Evolutionary conservation across 306 rosid genomes (phyloP), one percentile per base, ranked within the genome.

Genomic region (Elaeagnus macrophylla): DNA sequence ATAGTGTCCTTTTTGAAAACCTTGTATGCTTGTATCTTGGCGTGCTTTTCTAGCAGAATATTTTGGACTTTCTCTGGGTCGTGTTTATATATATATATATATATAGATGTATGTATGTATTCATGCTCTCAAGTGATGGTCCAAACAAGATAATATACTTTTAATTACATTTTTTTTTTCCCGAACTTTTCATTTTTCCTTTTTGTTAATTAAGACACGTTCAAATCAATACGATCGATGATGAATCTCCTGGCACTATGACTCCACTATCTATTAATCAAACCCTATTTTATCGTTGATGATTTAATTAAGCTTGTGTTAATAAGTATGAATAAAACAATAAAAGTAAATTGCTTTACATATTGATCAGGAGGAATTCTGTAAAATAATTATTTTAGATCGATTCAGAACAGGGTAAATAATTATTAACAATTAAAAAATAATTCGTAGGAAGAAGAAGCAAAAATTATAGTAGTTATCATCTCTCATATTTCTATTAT

Each of bases 121-220:
- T 41, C 41, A 17, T 5, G 41, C 54, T 15, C 25, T 39, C 48
- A 38, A 37, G 51, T 61, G 48, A 39, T 35, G 53, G 53, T 61
- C 69, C 53, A 61, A 55, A 45, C 8, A 40, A 10, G 64, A 67
- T 43, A 25, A 25, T 25, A 25, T 25, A 46, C 8, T 68, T 48
- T 7, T 40, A 38, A 14, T 56, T 38, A 37, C 48, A 39, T 63
- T 56, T 36, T 7, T 35, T 56, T 13, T 45, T 32, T 35, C 41
- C 39, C 37, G 50, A 59, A 12, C 46, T 55, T 36, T 73, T 72
- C 56, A 51, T 66, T 52, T 56, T 66, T 48, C 45, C 57, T 72
- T 51, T 50, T 45, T 45, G 9, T 14, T 19, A 60, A 36, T 62
- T 45, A 40, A 56, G 46, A 57, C 53, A 37, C 50, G 35, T 48